These are phyloP conservation scores for Moricandia arvensis DNA, from an alignment of 345 rosid species.

Conservation along the genomic window DNA sequence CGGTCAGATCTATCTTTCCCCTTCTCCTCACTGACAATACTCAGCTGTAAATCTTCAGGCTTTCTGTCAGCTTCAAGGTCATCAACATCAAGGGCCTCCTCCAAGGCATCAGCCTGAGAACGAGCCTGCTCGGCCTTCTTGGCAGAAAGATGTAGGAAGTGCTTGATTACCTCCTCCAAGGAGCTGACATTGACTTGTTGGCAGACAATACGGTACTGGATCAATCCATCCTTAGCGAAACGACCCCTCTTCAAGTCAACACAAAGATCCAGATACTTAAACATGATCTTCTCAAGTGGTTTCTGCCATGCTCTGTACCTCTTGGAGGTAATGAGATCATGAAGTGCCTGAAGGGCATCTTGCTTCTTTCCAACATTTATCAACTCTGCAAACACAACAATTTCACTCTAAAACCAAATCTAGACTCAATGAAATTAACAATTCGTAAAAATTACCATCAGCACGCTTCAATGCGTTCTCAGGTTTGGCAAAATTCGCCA, in stretches of 20 bases:
- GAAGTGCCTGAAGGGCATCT: conserved; percentile 90
- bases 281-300: conserved; percentile 83
- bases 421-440: background rate
- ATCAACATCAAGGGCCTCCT: conserved; percentile 98
- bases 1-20: conserved; percentile 97
- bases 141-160: conserved; percentile 85
- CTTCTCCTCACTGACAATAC: conserved; percentile 95
- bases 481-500: conserved; percentile 76
- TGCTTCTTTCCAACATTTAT: conserved; percentile 97
- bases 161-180: conserved; percentile 98
- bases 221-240: conserved; percentile 92
- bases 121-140: conserved; percentile 98
- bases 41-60: conserved; percentile 94
- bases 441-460: conserved; percentile 52
- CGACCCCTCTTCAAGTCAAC: conserved; percentile 89
- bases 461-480: conserved; percentile 92
- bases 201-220: conserved; percentile 87
- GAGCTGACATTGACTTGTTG: conserved; percentile 93
- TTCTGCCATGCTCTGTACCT: conserved; percentile 94
- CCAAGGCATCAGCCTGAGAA: conserved; percentile 72
- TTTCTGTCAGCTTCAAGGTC: conserved; percentile 97
- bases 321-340: conserved; percentile 81
- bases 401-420: background rate
- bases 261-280: conserved; percentile 89
- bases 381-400: conserved; percentile 50